Evolutionary conservation across 139 green algal species (phyloP).

Genomic region (Axilococcus clingmanii): DNA sequence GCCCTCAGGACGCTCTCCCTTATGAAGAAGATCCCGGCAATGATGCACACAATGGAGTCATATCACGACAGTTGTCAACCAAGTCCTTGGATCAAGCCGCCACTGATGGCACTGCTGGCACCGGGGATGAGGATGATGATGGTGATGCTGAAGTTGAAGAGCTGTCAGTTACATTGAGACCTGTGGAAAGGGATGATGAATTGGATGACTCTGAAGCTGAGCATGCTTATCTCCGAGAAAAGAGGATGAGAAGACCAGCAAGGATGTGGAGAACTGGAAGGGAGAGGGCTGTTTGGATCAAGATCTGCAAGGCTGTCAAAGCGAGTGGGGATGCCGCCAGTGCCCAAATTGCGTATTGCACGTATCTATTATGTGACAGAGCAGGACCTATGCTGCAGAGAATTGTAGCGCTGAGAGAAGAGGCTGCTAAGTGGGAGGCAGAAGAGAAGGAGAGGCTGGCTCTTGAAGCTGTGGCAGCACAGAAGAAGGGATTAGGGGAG

Average conservation of each 20-base stretch:
- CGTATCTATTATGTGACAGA: constrained; percentile 24
- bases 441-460: not conserved
- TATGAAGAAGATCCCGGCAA: too few relatives aligned
- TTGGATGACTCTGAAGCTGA: constrained; percentile 27
- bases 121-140: constrained; percentile 4
- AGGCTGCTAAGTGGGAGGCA: constrained; percentile 21
- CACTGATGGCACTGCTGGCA: not conserved
- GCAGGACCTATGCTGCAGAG: constrained; percentile 15
- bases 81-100: not conserved
- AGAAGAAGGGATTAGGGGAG: not conserved
- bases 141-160: not conserved
- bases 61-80: too few relatives aligned
- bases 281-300: constrained; percentile 31
- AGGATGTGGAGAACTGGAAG: constrained; percentile 25
- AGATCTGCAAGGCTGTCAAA: not conserved
- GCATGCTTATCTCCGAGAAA: constrained; percentile 24
- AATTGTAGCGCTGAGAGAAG: constrained; percentile 8
- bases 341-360: constrained; percentile 9
- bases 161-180: not conserved
- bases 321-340: not conserved
- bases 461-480: constrained; percentile 6
- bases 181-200: constrained; percentile 12
- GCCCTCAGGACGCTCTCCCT: constrained; percentile 3
- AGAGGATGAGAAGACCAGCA: constrained; percentile 19
- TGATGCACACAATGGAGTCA: not conserved